Base-by-base conservation (phyloP, 2,329 filamentous ascomycete genomes). In the Neofusicoccum ribis region DNA sequence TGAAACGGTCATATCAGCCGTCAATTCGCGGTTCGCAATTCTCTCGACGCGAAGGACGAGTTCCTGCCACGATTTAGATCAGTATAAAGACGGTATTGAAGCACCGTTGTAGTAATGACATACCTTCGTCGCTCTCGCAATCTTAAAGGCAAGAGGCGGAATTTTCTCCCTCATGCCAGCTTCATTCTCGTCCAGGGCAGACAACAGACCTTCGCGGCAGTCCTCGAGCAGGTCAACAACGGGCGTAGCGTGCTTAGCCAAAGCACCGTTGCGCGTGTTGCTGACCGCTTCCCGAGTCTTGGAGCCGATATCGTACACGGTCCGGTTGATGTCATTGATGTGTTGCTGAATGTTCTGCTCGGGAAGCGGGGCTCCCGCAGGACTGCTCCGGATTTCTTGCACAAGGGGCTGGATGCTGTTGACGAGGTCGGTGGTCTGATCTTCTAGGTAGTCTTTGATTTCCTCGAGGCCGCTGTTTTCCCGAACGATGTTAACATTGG, bases 101-200 rank as follows among this genome's bases (percentile, higher is more conserved):
- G 20, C 3, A 49, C 39, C 1, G 17, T 5, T 66, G 67, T 14
- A 31, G 27, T n/a, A 12, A 17, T 12, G 2, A 50, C 71, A 41
- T 69, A 75, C 91, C 81, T 94, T 95, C 60, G 90, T 91, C 77
- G 93, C 90, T 66, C 90, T 85, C 6, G 91, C 92, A 73, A 94
- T 90, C 77, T 92, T 90, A 77, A 96, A 96, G n/a, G 91, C 91
- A 70, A 95, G 88, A 2, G 91, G 91, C 11, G 91, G 91, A 59
- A 96, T 80, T 34, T 86, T 84, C 3, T 83, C 85, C 31, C 90
- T 84, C 8, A 86, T 83, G 69, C 85, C 81, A 31, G 88, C 89
- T 41, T 85, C 86, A 41, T 72, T 86, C 80, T 65, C 85, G 84
- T 65, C 89, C 85, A 72, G 68, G 85, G 72, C 69, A n/a, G 88